phyloP scores from a whole-genome alignment of 2,329 filamentous ascomycete species.

The Dactylella cylindrospora region DNA sequence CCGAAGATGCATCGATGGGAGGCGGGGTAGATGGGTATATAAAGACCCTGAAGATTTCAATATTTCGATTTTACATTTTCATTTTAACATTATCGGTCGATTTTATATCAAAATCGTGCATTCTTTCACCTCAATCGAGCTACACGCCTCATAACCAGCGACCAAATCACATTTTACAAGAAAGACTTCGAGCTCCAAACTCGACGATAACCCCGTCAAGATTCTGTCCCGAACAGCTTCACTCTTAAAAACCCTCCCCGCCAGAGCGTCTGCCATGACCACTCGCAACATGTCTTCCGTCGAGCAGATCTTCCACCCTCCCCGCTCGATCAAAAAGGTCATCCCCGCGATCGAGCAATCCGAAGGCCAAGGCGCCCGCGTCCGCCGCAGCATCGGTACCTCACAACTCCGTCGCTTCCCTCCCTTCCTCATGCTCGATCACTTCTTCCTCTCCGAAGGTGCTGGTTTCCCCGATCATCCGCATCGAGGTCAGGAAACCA shows the following conservation, averaged over 20 bases:
- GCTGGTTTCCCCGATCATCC: slow-evolving; percentile 89
- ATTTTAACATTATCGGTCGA: no score
- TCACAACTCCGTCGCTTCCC: slow-evolving; percentile 79
- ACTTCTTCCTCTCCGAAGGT: slow-evolving; percentile 77
- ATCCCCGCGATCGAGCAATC: slow-evolving; percentile 83
- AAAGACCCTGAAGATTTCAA: slow-evolving; percentile 11
- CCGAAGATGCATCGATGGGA: no score
- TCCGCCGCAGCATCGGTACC: slow-evolving; percentile 84
- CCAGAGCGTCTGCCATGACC: slow-evolving; percentile 23
- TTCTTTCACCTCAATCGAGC: slow-evolving; percentile 2
- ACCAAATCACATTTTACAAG: slow-evolving; percentile 1
- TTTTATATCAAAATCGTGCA: no score
- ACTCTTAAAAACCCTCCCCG: slow-evolving; percentile 17
- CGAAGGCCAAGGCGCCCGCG: slow-evolving; percentile 83
- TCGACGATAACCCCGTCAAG: no score
- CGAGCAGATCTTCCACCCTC: slow-evolving; percentile 51
- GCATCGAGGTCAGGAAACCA: slow-evolving; percentile 75
- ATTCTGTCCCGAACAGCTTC: slow-evolving; percentile 26
- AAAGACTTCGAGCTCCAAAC: no score
- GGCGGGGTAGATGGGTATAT: slow-evolving; percentile 36
- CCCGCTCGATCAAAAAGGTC: slow-evolving; percentile 76
- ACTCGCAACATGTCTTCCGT: slow-evolving; percentile 27
- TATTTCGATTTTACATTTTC: no score
- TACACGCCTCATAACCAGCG: not conserved
- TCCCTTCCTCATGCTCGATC: slow-evolving; percentile 94